Conservation (phyloP, 768 basidiomycete genomes). For the Collybiopsis confluens region DNA sequence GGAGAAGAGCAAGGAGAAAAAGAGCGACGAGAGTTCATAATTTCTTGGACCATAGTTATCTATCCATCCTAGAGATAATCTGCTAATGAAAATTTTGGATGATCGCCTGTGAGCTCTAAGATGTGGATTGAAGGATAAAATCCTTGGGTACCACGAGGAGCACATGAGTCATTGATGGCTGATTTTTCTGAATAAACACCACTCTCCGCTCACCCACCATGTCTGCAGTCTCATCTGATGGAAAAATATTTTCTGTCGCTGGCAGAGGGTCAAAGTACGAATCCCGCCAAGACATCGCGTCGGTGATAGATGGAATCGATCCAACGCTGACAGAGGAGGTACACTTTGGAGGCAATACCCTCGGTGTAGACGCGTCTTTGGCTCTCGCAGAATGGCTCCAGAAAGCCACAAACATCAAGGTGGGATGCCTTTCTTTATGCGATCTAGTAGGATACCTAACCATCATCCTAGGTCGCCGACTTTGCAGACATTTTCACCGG, state of each 20-base stretch:
- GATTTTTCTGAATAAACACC: too few species aligned
- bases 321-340: conserved; percentile 76
- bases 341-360: conserved; percentile 89
- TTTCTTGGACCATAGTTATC: neutral
- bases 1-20: too few species aligned
- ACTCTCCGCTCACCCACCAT: neutral
- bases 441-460: conserved; percentile 3
- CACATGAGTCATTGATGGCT: too few species aligned
- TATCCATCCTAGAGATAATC: too few species aligned
- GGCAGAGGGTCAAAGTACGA: conserved; percentile 81
- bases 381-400: conserved; percentile 78
- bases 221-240: conserved; percentile 4
- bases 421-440: conserved; percentile 26
- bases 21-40: conserved; percentile 1
- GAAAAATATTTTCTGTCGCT: conserved; percentile 34
- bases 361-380: conserved; percentile 86
- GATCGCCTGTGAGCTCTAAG: too few species aligned
- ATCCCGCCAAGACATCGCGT: conserved; percentile 68
- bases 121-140: too few species aligned
- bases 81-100: too few species aligned
- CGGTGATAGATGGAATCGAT: conserved; percentile 62
- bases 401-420: conserved; percentile 66
- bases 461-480: conserved; percentile 70
- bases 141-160: too few species aligned
- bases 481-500: conserved; percentile 98